These are phyloP conservation scores for Penicillium pancosmium DNA, from an alignment of 495 filamentous ascomycete genomes.

Conservation along the genomic window DNA sequence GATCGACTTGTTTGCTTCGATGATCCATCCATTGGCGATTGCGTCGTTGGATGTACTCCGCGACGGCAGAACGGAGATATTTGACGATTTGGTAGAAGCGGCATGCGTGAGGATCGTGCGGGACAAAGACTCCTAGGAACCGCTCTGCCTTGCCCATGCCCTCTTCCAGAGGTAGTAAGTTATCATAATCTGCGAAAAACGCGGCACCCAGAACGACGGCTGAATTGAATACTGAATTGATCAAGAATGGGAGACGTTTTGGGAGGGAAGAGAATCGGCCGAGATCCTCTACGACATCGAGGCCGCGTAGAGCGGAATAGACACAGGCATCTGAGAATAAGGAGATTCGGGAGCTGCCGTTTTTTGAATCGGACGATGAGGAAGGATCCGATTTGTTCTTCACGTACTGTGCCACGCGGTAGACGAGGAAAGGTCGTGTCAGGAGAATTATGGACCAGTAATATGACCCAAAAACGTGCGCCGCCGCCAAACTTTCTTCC, in stretches of 20 bases:
- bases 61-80: slow-evolving; percentile 60
- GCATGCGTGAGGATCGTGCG: slow-evolving; percentile 65
- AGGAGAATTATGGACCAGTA: slow-evolving; percentile 75
- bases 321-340: slow-evolving; percentile 73
- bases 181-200: slow-evolving; percentile 67
- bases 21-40: slow-evolving; percentile 41
- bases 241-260: slow-evolving; percentile 67
- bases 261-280: slow-evolving; percentile 63
- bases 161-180: slow-evolving; percentile 54
- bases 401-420: slow-evolving; percentile 49
- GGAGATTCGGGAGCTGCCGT: slow-evolving; percentile 52
- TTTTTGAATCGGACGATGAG: slow-evolving; percentile 23
- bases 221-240: slow-evolving; percentile 75
- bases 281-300: slow-evolving; percentile 62
- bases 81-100: slow-evolving; percentile 66
- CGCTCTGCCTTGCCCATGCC: slow-evolving; percentile 61
- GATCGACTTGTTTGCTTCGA: slow-evolving; percentile 43
- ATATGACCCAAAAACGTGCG: slow-evolving; percentile 70
- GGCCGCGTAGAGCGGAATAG: slow-evolving; percentile 66
- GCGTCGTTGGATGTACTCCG: slow-evolving; percentile 43
- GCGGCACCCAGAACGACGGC: slow-evolving; percentile 69
- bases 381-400: slow-evolving; percentile 38
- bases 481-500: slow-evolving; percentile 61
- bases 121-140: slow-evolving; percentile 63
- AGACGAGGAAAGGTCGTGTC: slow-evolving; percentile 68